Evolutionary conservation across 345 rosid genomes (phyloP).

Genomic region (Eucalyptus pauciflora): DNA sequence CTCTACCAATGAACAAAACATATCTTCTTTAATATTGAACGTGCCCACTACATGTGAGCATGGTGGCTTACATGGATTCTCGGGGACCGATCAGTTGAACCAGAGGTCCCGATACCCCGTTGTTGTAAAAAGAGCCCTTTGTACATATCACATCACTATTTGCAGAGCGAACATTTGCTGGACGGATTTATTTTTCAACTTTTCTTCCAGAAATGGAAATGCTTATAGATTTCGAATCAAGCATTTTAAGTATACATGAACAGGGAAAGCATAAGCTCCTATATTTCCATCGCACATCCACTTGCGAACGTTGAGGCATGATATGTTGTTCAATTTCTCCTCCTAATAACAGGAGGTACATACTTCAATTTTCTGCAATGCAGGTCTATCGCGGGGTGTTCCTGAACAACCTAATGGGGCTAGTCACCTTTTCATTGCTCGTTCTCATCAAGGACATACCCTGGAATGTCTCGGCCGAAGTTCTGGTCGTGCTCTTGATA

Average conservation of each 20-base stretch:
- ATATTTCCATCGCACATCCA: neutral
- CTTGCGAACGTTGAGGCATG: neutral
- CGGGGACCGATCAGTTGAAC: neutral
- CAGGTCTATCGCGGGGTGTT: neutral
- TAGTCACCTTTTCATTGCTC: neutral
- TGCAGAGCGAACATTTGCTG: neutral
- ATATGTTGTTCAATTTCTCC: neutral
- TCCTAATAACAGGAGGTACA: neutral
- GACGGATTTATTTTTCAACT: neutral
- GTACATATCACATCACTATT: neutral
- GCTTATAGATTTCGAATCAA: neutral
- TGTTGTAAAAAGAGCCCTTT: neutral
- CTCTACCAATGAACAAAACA: neutral
- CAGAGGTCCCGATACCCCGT: neutral
- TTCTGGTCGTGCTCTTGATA: neutral
- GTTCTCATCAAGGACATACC: neutral
- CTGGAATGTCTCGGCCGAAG: neutral
- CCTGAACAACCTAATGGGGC: neutral
- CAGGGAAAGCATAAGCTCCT: neutral
- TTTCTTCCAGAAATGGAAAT: neutral
- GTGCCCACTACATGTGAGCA: neutral
- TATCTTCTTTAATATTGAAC: neutral
- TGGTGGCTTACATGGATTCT: neutral
- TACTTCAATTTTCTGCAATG: neutral
- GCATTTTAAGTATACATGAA: neutral